Conservation (phyloP, 2,329 filamentous ascomycete species). For the Cucurbitaria berberidis region DNA sequence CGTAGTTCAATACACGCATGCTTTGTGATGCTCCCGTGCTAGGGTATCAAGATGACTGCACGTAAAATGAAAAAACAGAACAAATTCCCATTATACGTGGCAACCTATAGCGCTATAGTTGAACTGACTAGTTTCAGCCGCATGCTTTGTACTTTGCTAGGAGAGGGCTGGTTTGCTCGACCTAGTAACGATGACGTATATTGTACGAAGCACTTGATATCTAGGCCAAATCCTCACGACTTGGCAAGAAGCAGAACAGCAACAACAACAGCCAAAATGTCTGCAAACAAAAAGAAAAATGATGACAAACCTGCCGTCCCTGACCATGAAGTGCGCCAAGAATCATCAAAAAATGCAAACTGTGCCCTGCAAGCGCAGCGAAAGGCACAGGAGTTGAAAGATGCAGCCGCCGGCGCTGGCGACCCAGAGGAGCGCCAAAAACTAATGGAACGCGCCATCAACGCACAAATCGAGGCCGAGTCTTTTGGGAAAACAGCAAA, state of each 20-base stretch:
- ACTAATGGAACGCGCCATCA: conserved; percentile 49
- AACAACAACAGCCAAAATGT: background rate
- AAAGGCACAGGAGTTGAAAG: conserved; percentile 49
- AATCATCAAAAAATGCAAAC: conserved; percentile 46
- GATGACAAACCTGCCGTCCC: conserved; percentile 29
- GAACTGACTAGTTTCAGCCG: background rate
- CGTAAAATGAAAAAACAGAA: too few species aligned
- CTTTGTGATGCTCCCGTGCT: too few species aligned
- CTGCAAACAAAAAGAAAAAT: conserved; percentile 12
- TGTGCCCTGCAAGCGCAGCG: conserved; percentile 47
- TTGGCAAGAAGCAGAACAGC: background rate
- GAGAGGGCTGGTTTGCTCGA: background rate
- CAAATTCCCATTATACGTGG: too few species aligned
- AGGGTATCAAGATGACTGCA: too few species aligned
- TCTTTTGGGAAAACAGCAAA: conserved; percentile 52
- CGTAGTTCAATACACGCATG: too few species aligned
- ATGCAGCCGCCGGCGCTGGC: conserved; percentile 49
- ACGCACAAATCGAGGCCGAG: conserved; percentile 51
- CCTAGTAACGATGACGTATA: background rate
- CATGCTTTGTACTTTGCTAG: background rate
- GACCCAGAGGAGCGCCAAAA: conserved; percentile 49
- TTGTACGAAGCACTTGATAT: background rate
- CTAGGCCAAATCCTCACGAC: background rate
- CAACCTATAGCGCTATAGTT: background rate
- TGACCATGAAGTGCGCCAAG: conserved; percentile 48